Conservation (phyloP, 2,329 filamentous ascomycete species). For the Peltaster fructicola region DNA sequence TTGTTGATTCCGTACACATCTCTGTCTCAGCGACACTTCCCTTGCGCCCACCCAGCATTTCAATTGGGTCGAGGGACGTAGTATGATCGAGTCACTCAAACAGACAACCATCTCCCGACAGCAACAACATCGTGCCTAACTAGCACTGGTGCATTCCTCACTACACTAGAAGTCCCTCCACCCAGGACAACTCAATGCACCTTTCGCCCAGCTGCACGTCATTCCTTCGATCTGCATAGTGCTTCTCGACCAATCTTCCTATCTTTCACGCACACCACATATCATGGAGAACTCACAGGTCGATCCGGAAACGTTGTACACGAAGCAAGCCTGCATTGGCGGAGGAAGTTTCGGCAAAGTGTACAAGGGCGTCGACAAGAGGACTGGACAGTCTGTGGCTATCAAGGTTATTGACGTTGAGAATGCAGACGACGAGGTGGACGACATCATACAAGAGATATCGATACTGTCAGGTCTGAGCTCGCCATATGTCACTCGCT, state of each 20-base stretch:
- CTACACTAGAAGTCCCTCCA: too few species aligned
- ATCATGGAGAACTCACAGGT: constrained; percentile 32
- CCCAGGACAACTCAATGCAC: too few species aligned
- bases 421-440: constrained; percentile 96
- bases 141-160: too few species aligned
- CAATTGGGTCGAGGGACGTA: too few species aligned
- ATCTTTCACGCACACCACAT: constrained; percentile 1
- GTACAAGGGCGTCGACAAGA: constrained; percentile 94
- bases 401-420: constrained; percentile 99
- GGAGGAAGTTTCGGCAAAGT: constrained; percentile 97
- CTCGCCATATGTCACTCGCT: constrained; percentile 92
- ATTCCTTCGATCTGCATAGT: too few species aligned
- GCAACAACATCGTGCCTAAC: too few species aligned
- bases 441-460: constrained; percentile 98
- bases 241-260: constrained; percentile 3
- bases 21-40: too few species aligned
- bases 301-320: constrained; percentile 83
- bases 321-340: constrained; percentile 56
- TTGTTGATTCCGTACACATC: too few species aligned
- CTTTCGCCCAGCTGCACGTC: too few species aligned
- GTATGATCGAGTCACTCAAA: too few species aligned
- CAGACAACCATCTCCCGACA: too few species aligned
- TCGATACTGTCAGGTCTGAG: constrained; percentile 91
- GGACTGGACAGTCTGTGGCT: constrained; percentile 80
- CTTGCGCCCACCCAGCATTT: too few species aligned